These are phyloP conservation scores for Fusarium guadeloupense DNA, from an alignment of 2,329 filamentous ascomycete species.

Conservation along the genomic window DNA sequence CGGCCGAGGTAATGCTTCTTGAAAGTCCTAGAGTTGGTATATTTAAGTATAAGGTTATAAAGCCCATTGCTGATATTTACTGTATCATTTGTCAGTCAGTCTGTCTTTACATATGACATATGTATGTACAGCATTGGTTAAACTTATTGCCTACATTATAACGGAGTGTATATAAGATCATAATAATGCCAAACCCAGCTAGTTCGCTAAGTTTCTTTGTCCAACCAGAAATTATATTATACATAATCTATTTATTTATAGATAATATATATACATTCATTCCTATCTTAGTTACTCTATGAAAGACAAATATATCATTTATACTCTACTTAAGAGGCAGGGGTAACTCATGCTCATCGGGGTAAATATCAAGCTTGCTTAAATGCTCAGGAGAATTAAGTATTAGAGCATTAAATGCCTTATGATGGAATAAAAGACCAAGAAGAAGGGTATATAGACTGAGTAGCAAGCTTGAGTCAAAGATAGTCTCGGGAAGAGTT, in stretches of 20 bases:
- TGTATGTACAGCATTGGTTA: neutral
- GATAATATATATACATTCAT: constrained; percentile 21
- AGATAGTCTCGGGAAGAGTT: constrained; percentile 49
- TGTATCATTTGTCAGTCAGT: neutral
- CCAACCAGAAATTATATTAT: constrained; percentile 21
- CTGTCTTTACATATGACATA: too few relatives aligned
- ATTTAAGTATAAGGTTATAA: neutral
- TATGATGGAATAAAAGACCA: constrained; percentile 42
- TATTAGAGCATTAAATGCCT: constrained; percentile 36
- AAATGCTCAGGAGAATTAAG: constrained; percentile 36
- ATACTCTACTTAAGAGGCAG: neutral
- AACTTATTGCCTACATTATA: constrained; percentile 14
- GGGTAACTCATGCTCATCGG: constrained; percentile 35
- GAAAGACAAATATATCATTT: constrained; percentile 4
- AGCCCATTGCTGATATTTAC: constrained; percentile 4
- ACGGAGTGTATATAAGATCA: constrained; percentile 11
- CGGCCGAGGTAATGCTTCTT: constrained; percentile 12
- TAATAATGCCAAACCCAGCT: neutral
- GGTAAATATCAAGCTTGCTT: constrained; percentile 40
- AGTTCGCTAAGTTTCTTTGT: constrained; percentile 10
- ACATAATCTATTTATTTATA: constrained; percentile 15
- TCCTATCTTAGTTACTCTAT: neutral
- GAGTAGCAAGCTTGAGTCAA: constrained; percentile 48
- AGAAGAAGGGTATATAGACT: constrained; percentile 49
- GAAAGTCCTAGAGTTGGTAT: constrained; percentile 3